Evolutionary conservation across 345 rosid species (phyloP).

Genomic region (Trapa incisa): DNA sequence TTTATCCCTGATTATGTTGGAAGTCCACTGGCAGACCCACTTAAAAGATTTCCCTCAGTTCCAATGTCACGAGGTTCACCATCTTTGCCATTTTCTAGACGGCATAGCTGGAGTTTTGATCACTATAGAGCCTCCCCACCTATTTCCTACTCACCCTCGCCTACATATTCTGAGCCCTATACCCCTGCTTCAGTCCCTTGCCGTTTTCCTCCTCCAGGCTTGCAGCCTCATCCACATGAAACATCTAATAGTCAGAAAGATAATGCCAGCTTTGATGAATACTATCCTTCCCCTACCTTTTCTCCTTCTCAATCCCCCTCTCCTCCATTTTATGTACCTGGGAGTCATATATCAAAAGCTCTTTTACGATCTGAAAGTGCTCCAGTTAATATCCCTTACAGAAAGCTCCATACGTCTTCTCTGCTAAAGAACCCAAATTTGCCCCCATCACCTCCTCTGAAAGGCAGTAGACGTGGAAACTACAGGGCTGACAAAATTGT

Average conservation of each 20-base stretch:
- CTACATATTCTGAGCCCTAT: slow-evolving; percentile 58
- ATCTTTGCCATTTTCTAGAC: slow-evolving; percentile 62
- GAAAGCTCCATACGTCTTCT: slow-evolving; percentile 30
- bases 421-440: slow-evolving; percentile 31
- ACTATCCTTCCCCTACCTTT: slow-evolving; percentile 43
- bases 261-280: slow-evolving; percentile 38
- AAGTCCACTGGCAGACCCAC: slow-evolving; percentile 84
- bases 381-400: slow-evolving; percentile 52
- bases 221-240: slow-evolving; percentile 58
- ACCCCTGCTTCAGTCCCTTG: slow-evolving; percentile 40
- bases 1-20: slow-evolving; percentile 90
- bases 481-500: slow-evolving; percentile 28
- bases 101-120: slow-evolving; percentile 88
- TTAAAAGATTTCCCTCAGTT: slow-evolving; percentile 66
- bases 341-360: slow-evolving; percentile 25
- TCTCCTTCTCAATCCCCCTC: slow-evolving; percentile 67
- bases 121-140: slow-evolving; percentile 52
- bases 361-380: slow-evolving; percentile 70
- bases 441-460: slow-evolving; percentile 53
- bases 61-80: slow-evolving; percentile 66
- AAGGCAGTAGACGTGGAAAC: slow-evolving; percentile 26
- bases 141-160: slow-evolving; percentile 68
- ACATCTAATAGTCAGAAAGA: slow-evolving; percentile 32
- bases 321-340: slow-evolving; percentile 43
- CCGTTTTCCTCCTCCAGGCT: slow-evolving; percentile 25